Evolutionary conservation across 2,329 filamentous ascomycete species (phyloP).

Genomic region (Thielaviopsis cerberus): DNA sequence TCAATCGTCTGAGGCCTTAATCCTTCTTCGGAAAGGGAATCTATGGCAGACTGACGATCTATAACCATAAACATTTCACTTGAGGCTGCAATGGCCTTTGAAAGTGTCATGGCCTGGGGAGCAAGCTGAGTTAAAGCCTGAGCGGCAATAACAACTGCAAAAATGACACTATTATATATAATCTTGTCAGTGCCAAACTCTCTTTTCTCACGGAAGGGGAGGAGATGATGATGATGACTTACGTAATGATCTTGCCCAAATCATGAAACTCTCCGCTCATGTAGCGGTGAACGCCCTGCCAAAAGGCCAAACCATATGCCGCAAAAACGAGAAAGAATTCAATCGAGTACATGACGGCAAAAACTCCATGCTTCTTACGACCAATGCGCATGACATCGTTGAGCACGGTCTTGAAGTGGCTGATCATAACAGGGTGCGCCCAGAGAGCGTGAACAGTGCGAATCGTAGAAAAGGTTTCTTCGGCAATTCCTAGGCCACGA

Average conservation of each 20-base stretch:
- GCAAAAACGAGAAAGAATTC: constrained; percentile 31
- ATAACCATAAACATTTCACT: constrained; percentile 29
- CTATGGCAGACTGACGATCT: constrained; percentile 25
- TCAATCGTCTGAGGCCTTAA: constrained; percentile 14
- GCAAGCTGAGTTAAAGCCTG: constrained; percentile 28
- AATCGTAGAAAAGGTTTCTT: constrained; percentile 30
- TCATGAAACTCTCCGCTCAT: constrained; percentile 24
- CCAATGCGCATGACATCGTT: constrained; percentile 23
- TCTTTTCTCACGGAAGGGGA: too few relatives aligned
- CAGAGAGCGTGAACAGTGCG: constrained; percentile 33
- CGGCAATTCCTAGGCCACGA: constrained; percentile 26
- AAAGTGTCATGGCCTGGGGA: constrained; percentile 27
- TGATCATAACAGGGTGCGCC: constrained; percentile 25
- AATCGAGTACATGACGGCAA: constrained; percentile 25
- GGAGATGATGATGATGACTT: constrained; percentile 9
- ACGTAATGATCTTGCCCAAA: constrained; percentile 30
- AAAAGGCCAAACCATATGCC: constrained; percentile 31
- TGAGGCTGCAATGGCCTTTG: constrained; percentile 28
- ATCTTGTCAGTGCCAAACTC: background rate
- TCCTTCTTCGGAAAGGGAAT: constrained; percentile 24
- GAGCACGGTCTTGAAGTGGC: constrained; percentile 25
- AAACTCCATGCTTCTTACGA: constrained; percentile 25
- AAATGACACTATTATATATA: constrained; percentile 22
- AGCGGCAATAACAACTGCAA: constrained; percentile 28
- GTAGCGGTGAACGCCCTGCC: constrained; percentile 32